Evolutionary conservation across 331 rosid species (phyloP).

Genomic region (Pyrus hybrid): DNA sequence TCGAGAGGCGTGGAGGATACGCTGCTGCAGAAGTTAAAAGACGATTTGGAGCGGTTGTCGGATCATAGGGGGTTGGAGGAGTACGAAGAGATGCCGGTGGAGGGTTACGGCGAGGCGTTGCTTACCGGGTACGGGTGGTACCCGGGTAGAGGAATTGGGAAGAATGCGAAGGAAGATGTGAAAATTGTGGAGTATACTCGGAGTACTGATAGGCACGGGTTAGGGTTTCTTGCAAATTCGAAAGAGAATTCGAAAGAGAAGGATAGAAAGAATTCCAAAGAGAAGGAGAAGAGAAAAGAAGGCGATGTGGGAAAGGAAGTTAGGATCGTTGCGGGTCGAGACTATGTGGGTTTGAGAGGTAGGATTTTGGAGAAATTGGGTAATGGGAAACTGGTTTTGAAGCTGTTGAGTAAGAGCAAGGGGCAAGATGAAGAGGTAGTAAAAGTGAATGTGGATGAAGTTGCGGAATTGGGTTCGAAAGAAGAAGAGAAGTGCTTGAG

Average conservation of each 20-base stretch:
- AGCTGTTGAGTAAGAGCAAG: conserved; percentile 22
- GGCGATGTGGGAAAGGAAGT: conserved; percentile 28
- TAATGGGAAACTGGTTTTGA: conserved; percentile 29
- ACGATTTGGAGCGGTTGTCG: conserved; percentile 48
- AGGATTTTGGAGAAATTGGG: conserved; percentile 30
- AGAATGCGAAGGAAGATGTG: conserved; percentile 54
- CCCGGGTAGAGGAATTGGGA: conserved; percentile 73
- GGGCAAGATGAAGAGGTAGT: conserved; percentile 18
- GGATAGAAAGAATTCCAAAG: conserved; percentile 5
- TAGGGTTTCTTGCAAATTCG: conserved; percentile 39
- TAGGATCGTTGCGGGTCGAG: conserved; percentile 55
- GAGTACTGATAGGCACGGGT: conserved; percentile 52
- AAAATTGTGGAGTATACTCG: conserved; percentile 38
- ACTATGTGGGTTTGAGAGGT: conserved; percentile 41
- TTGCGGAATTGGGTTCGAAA: conserved; percentile 50
- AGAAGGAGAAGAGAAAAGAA: conserved; percentile 6
- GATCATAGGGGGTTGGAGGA: conserved; percentile 64
- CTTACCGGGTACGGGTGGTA: conserved; percentile 82
- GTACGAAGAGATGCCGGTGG: conserved; percentile 59
- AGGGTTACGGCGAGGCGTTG: conserved; percentile 65
- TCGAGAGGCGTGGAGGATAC: conserved; percentile 18
- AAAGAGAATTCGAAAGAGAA: conserved; percentile 3
- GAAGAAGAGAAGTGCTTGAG: conserved; percentile 53
- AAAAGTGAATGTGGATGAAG: conserved; percentile 35
- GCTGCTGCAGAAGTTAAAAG: conserved; percentile 52